phyloP scores from a whole-genome alignment of 1,284 basidiomycete genomes.

The Apiotrichum montevideense region DNA sequence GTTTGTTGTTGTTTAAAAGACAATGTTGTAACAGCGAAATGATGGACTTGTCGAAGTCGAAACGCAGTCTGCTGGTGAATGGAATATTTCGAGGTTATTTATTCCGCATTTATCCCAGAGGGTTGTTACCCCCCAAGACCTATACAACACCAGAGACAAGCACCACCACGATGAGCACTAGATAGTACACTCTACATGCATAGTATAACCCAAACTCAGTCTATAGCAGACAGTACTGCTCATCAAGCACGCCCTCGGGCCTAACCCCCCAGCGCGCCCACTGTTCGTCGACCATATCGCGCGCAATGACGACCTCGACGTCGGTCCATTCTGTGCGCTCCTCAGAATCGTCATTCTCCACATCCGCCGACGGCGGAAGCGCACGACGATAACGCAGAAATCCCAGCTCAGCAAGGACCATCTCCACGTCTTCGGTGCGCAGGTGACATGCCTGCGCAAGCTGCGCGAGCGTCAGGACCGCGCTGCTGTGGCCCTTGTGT shows the following conservation, averaged over 20 bases:
- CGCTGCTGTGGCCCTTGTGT: constrained; percentile 38
- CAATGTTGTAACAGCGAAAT: no score
- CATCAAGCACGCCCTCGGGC: constrained; percentile 35
- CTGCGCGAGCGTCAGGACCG: constrained; percentile 62
- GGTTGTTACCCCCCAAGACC: not conserved
- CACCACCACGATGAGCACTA: not conserved
- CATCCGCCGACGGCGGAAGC: constrained; percentile 20
- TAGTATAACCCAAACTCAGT: not conserved
- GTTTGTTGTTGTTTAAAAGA: not conserved
- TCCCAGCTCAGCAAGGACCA: constrained; percentile 80
- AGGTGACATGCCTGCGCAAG: constrained; percentile 75
- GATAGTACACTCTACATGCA: not conserved
- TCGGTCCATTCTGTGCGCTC: constrained; percentile 36
- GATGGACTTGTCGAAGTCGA: no score
- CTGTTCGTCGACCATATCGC: constrained; percentile 60
- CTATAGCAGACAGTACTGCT: constrained; percentile 33
- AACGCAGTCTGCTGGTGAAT: no score
- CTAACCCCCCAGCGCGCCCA: constrained; percentile 37
- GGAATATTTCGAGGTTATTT: not conserved
- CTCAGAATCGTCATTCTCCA: constrained; percentile 13
- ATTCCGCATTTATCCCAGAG: not conserved
- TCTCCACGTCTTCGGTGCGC: constrained; percentile 75
- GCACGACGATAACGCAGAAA: constrained; percentile 54
- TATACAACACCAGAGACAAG: not conserved
- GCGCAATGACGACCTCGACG: constrained; percentile 54